Evolutionary conservation across 495 filamentous ascomycete genomes (phyloP).

Genomic region (Aspergillus conjunctus): DNA sequence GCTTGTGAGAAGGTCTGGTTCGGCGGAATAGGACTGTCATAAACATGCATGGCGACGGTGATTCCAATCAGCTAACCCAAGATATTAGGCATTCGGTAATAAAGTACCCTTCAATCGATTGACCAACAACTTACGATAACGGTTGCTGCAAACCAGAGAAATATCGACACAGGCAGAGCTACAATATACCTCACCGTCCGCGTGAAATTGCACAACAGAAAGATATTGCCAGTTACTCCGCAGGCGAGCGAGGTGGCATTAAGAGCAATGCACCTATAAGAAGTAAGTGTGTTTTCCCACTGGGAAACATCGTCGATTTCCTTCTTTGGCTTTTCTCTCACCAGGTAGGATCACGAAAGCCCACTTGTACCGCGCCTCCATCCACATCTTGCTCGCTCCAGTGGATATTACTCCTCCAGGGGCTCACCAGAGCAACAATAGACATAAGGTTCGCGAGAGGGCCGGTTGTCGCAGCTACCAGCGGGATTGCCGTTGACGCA

Average conservation of each 20-base stretch:
- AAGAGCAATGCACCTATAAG: conserved; percentile 49
- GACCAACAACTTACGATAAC: conserved; percentile 55
- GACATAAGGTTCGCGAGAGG: conserved; percentile 76
- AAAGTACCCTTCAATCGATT: conserved; percentile 5
- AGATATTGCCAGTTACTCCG: conserved; percentile 70
- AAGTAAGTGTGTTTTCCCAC: conserved; percentile 3
- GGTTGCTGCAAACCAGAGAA: conserved; percentile 68
- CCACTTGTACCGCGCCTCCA: conserved; percentile 41
- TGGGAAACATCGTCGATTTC: neutral
- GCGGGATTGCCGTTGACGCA: conserved; percentile 73
- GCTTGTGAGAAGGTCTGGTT: conserved; percentile 69
- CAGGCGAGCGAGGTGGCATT: conserved; percentile 67
- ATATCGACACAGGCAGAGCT: conserved; percentile 67
- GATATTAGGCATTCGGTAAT: conserved; percentile 32
- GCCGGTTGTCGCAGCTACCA: conserved; percentile 70
- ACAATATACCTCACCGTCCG: conserved; percentile 75
- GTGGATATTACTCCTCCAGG: conserved; percentile 59
- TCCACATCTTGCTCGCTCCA: conserved; percentile 29
- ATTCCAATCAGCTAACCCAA: conserved; percentile 53
- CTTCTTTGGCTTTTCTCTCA: conserved; percentile 24
- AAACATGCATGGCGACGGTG: conserved; percentile 59
- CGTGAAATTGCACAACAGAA: conserved; percentile 84
- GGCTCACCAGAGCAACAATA: conserved; percentile 69
- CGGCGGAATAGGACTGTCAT: conserved; percentile 58
- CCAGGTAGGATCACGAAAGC: conserved; percentile 56